These are phyloP conservation scores for Sporobolomyces pararoseus DNA, from an alignment of 768 basidiomycete genomes.

Conservation along the genomic window DNA sequence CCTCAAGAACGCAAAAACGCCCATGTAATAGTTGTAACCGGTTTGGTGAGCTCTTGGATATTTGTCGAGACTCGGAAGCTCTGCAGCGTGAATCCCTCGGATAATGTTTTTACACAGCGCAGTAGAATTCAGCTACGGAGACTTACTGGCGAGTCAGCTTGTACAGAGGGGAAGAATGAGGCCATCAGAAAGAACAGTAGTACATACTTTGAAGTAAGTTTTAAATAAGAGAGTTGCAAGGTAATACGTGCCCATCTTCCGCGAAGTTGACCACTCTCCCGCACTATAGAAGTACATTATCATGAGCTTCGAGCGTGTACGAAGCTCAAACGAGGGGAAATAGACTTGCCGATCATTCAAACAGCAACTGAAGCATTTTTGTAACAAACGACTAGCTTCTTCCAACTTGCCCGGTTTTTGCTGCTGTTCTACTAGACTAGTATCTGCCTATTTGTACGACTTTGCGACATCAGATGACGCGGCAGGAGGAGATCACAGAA, in stretches of 20 bases:
- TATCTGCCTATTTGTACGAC: constrained; percentile 31
- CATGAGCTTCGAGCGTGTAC: too few species aligned
- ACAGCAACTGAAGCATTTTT: constrained; percentile 55
- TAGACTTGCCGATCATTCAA: constrained; percentile 67
- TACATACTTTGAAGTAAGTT: constrained; percentile 84
- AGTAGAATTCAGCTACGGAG: constrained; percentile 74
- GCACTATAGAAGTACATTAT: too few species aligned
- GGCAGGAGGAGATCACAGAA: too few species aligned
- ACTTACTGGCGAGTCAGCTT: too few species aligned
- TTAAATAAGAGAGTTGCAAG: constrained; percentile 86
- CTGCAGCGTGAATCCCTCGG: constrained; percentile 77
- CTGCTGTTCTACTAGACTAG: background rate
- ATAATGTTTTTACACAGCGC: constrained; percentile 87
- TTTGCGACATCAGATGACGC: too few species aligned
- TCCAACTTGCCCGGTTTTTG: constrained; percentile 42
- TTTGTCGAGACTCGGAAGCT: constrained; percentile 69
- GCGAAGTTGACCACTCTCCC: constrained; percentile 48
- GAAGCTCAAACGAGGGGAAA: too few species aligned
- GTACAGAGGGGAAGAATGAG: too few species aligned
- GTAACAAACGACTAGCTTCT: constrained; percentile 39
- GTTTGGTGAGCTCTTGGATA: constrained; percentile 69
- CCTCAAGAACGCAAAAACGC: constrained; percentile 87
- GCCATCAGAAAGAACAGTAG: too few species aligned
- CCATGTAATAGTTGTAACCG: constrained; percentile 89
- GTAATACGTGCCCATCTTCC: constrained; percentile 90